Conservation (phyloP, 2,329 filamentous ascomycete genomes). For the Curvularia spicifera region DNA sequence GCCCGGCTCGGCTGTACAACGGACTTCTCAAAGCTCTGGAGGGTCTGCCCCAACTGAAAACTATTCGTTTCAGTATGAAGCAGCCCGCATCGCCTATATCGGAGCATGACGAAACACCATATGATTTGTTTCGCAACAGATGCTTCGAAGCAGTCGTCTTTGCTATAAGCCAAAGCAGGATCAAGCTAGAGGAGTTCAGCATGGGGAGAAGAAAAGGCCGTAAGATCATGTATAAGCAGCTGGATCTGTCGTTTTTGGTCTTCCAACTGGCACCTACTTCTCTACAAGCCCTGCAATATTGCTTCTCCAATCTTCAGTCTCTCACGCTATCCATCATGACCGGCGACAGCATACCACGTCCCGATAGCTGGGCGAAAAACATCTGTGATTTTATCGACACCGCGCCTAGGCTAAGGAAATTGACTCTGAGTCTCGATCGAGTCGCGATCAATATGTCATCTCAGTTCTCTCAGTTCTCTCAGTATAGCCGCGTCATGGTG, state of each 20-base stretch:
- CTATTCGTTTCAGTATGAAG: conserved; percentile 28
- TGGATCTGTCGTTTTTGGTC: conserved; percentile 23
- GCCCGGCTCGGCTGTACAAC: conserved; percentile 27
- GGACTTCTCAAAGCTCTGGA: conserved; percentile 27
- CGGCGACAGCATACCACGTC: conserved; percentile 17
- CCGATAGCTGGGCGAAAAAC: conserved; percentile 32
- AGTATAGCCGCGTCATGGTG: conserved; percentile 27
- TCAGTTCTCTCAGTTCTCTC: conserved; percentile 5
- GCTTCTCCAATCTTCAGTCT: conserved; percentile 23
- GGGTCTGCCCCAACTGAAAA: conserved; percentile 26
- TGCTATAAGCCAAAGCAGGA: conserved; percentile 28
- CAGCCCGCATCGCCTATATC: conserved; percentile 17
- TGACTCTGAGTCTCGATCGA: conserved; percentile 33
- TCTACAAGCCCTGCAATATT: conserved; percentile 18
- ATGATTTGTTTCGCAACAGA: conserved; percentile 26
- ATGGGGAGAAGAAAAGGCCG: conserved; percentile 24
- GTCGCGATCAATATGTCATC: not conserved
- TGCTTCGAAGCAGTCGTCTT: conserved; percentile 35
- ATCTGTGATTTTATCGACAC: conserved; percentile 30
- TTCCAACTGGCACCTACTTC: conserved; percentile 21
- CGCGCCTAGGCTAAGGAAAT: conserved; percentile 23
- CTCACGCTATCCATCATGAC: conserved; percentile 31
- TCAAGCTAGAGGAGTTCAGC: conserved; percentile 30
- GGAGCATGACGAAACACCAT: conserved; percentile 14
- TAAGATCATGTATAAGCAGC: conserved; percentile 17